Evolutionary conservation across 2,329 filamentous ascomycete genomes (phyloP).

Genomic region (Trichoderma simmonsii): DNA sequence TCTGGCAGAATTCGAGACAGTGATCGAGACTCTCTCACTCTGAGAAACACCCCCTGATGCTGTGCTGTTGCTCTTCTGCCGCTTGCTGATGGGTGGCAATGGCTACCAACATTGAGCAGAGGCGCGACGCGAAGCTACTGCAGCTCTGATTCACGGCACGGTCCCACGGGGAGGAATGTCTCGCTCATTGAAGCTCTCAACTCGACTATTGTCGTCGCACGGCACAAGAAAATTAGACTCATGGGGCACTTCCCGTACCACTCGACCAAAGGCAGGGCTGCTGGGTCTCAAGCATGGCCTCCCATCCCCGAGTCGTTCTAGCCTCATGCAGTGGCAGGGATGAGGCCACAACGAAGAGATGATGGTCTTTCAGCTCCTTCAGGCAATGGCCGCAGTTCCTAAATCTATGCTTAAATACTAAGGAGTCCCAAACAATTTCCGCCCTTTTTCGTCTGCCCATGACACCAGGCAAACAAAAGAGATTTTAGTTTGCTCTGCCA

Average conservation of each 20-base stretch:
- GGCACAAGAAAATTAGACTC: background rate
- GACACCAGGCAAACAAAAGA: background rate
- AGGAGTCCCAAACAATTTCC: background rate
- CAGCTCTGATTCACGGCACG: background rate
- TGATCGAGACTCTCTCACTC: background rate
- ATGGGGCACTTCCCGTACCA: background rate
- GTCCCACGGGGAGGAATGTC: background rate
- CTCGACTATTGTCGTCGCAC: background rate
- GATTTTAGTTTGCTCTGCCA: background rate
- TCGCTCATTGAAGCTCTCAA: background rate
- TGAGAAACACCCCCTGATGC: background rate
- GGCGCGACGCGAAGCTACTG: background rate
- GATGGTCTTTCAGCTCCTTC: slow-evolving; percentile 9
- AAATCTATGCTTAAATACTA: slow-evolving; percentile 17
- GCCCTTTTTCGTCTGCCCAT: background rate
- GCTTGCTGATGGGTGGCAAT: background rate
- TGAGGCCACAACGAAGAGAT: background rate
- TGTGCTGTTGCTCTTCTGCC: background rate
- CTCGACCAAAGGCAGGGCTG: background rate
- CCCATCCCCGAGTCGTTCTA: slow-evolving; percentile 10
- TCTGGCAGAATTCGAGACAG: background rate
- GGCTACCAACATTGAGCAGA: background rate
- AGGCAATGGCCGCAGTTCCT: slow-evolving; percentile 3
- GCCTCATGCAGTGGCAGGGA: slow-evolving; percentile 10
- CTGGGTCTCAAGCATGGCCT: background rate